Conservation (phyloP, 345 rosid species). For the Gossypium anomalum region DNA sequence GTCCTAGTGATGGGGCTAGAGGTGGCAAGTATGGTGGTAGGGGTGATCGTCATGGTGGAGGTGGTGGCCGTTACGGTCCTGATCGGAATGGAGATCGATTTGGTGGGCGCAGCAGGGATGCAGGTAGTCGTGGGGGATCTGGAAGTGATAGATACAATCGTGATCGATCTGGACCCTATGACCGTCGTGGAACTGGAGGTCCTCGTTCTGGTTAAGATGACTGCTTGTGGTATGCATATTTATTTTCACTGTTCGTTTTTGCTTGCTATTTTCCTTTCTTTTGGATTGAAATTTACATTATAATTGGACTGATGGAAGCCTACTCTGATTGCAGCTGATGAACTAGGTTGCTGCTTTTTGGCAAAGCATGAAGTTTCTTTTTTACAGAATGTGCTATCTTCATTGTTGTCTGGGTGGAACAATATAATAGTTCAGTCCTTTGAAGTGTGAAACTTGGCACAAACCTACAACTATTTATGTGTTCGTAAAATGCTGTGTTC, state of each 20-base stretch:
- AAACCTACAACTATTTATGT: constrained; percentile 31
- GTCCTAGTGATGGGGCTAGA: constrained; percentile 66
- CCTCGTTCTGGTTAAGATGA: constrained; percentile 38
- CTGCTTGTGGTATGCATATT: constrained; percentile 26
- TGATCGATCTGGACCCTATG: constrained; percentile 80
- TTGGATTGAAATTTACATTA: not conserved
- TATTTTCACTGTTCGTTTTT: not conserved
- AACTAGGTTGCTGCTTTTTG: constrained; percentile 25
- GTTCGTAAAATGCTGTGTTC: constrained; percentile 42
- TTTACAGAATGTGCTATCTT: constrained; percentile 24
- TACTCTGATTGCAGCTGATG: constrained; percentile 25
- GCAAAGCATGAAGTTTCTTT: constrained; percentile 26
- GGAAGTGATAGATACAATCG: constrained; percentile 73
- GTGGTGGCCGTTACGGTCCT: constrained; percentile 74
- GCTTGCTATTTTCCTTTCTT: constrained; percentile 1
- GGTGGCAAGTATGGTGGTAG: constrained; percentile 44
- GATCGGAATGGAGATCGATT: constrained; percentile 74
- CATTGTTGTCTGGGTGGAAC: constrained; percentile 34
- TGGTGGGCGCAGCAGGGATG: constrained; percentile 67
- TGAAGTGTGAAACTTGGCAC: constrained; percentile 40
- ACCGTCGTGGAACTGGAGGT: constrained; percentile 65
- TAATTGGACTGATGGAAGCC: constrained; percentile 10
- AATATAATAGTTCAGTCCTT: constrained; percentile 32
- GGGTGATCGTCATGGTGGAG: constrained; percentile 25
- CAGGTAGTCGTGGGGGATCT: constrained; percentile 63